These are phyloP conservation scores for Epichloe glyceriae DNA, from an alignment of 2,329 filamentous ascomycete genomes.

Conservation along the genomic window DNA sequence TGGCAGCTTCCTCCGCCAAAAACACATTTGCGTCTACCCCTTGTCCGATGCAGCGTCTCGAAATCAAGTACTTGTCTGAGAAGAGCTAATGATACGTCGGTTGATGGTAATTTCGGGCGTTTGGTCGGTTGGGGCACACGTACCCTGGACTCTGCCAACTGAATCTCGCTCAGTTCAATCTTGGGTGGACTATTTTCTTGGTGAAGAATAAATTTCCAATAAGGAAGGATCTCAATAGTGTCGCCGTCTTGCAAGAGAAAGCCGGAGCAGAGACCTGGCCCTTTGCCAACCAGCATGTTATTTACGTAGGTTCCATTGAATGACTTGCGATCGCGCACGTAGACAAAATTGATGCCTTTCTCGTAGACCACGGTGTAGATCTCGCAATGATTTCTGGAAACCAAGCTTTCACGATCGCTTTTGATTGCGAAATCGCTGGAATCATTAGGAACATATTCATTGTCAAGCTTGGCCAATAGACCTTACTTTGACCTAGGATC, in stretches of 20 bases:
- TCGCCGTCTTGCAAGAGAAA: conserved; percentile 39
- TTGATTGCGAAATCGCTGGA: conserved; percentile 25
- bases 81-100: conserved; percentile 14
- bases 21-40: conserved; percentile 25
- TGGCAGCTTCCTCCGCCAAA: conserved; percentile 31
- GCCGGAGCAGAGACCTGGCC: conserved; percentile 24
- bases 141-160: conserved; percentile 22
- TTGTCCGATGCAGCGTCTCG: conserved; percentile 22
- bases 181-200: conserved; percentile 15
- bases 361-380: conserved; percentile 43
- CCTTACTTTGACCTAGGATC: conserved; percentile 22
- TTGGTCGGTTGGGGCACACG: neutral
- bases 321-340: conserved; percentile 43
- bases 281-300: conserved; percentile 27
- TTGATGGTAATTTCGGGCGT: neutral
- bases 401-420: conserved; percentile 20
- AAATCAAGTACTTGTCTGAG: conserved; percentile 20
- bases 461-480: neutral
- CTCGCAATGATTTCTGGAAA: conserved; percentile 43
- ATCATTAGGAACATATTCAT: conserved; percentile 7
- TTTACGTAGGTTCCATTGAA: conserved; percentile 42
- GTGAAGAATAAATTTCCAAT: conserved; percentile 24
- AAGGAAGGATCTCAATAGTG: conserved; percentile 27
- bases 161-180: conserved; percentile 15
- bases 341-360: conserved; percentile 29